These are phyloP conservation scores for Chaetomium cochliodes DNA, from an alignment of 495 filamentous ascomycete genomes.

Conservation along the genomic window DNA sequence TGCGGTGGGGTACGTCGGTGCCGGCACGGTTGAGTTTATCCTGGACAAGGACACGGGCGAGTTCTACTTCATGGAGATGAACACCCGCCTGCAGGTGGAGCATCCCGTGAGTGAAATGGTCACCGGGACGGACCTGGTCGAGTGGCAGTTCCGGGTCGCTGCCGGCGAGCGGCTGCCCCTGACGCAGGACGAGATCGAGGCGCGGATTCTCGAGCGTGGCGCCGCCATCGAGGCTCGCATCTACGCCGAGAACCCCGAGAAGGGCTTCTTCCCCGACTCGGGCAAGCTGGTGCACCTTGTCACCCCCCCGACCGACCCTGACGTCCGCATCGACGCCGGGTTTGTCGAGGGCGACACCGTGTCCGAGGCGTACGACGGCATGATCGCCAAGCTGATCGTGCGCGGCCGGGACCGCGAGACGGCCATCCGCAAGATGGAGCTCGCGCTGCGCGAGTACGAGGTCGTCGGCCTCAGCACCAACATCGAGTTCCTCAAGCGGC, in stretches of 20 bases:
- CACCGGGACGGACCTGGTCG: constrained; percentile 89
- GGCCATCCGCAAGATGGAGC: constrained; percentile 76
- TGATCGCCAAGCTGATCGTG: constrained; percentile 99
- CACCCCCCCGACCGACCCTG: constrained; percentile 64
- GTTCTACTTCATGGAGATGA: constrained; percentile 99
- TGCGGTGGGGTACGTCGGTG: constrained; percentile 92
- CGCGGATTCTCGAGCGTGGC: constrained; percentile 69
- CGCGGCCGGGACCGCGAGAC: constrained; percentile 71
- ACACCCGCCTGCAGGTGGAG: constrained; percentile 93
- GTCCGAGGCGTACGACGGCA: constrained; percentile 94
- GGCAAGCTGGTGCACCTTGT: constrained; percentile 81
- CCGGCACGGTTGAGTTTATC: constrained; percentile 97
- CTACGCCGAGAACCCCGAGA: constrained; percentile 91
- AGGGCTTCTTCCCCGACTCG: constrained; percentile 89
- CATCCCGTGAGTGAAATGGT: constrained; percentile 98
- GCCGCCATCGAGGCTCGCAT: constrained; percentile 94
- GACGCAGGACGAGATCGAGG: constrained; percentile 78
- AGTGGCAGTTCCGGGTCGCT: constrained; percentile 94
- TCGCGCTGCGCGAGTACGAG: constrained; percentile 87
- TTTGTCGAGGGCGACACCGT: constrained; percentile 90
- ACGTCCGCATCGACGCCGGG: constrained; percentile 86
- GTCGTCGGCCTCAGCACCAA: constrained; percentile 91
- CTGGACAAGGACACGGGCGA: constrained; percentile 91
- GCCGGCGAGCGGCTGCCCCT: constrained; percentile 84
- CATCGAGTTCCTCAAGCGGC: constrained; percentile 89